These are phyloP conservation scores for Colletotrichum acutatum DNA, from an alignment of 2,329 filamentous ascomycete genomes.

Conservation along the genomic window DNA sequence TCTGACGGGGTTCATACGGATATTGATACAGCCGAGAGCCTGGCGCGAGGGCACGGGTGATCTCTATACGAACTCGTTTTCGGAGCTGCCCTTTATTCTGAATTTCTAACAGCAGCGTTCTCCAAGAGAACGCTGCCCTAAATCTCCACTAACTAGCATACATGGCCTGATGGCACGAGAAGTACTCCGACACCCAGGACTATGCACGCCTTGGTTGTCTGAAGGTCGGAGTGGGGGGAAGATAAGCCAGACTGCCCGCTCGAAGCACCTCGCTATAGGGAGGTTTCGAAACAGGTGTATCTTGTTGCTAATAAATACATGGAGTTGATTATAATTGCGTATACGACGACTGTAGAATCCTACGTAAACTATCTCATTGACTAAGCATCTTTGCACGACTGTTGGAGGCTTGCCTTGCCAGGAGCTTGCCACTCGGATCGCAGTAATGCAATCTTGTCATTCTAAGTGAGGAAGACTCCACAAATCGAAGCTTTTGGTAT, in stretches of 20 bases:
- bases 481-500: slow-evolving; percentile 14
- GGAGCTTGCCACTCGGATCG: not conserved
- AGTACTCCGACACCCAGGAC: too few species aligned
- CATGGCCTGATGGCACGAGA: too few species aligned
- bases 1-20: not conserved
- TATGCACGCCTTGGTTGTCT: too few species aligned
- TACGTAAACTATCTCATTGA: not conserved
- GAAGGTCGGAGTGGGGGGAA: not conserved
- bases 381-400: not conserved
- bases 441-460: not conserved
- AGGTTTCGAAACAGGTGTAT: not conserved
- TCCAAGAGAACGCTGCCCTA: too few species aligned
- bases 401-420: not conserved
- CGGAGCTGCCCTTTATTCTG: too few species aligned
- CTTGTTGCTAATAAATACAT: not conserved
- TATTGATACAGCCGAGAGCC: not conserved
- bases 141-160: too few species aligned
- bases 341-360: not conserved
- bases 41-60: too few species aligned
- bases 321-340: not conserved
- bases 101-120: too few species aligned
- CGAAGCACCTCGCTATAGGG: not conserved
- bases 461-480: slow-evolving; percentile 2
- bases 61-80: too few species aligned
- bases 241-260: not conserved